These are phyloP conservation scores for Cyphellophora europaea DNA, from an alignment of 2,329 filamentous ascomycete species.

Conservation along the genomic window DNA sequence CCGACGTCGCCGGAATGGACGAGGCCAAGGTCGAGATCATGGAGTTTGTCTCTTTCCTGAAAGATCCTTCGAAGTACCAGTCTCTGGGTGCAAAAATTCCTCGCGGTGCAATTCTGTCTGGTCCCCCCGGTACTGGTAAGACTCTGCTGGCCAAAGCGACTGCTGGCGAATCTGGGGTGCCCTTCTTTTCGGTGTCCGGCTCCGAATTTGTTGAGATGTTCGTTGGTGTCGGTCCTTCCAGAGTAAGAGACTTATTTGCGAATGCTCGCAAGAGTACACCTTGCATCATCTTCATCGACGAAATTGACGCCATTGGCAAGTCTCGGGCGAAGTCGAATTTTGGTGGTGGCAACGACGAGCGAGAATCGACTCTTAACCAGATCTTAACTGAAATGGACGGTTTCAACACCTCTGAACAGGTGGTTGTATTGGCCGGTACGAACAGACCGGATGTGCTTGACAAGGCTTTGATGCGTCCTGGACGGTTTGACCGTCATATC, in stretches of 20 bases:
- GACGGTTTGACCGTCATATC: constrained; percentile 95
- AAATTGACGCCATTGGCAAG: constrained; percentile 96
- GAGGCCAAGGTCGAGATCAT: constrained; percentile 98
- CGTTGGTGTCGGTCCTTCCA: constrained; percentile 91
- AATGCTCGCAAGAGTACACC: constrained; percentile 92
- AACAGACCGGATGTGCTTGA: constrained; percentile 93
- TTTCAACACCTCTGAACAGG: constrained; percentile 93
- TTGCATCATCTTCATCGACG: constrained; percentile 99
- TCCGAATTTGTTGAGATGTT: constrained; percentile 99
- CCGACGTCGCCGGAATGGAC: constrained; percentile 94
- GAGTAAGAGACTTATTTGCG: constrained; percentile 88
- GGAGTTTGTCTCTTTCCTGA: constrained; percentile 97
- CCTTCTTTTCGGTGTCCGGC: constrained; percentile 96
- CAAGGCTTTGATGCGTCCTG: constrained; percentile 90
- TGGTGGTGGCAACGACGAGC: constrained; percentile 89
- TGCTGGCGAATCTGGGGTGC: constrained; percentile 90
- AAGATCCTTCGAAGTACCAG: constrained; percentile 86
- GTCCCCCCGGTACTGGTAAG: constrained; percentile 98
- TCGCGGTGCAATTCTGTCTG: constrained; percentile 88
- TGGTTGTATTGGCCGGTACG: constrained; percentile 92
- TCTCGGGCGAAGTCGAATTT: constrained; percentile 75
- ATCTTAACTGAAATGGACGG: constrained; percentile 99
- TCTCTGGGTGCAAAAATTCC: constrained; percentile 96
- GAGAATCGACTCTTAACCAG: constrained; percentile 87
- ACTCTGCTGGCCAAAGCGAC: constrained; percentile 95